Conservation (phyloP, 257 asterid species). For the Solanum bulbocastanum region DNA sequence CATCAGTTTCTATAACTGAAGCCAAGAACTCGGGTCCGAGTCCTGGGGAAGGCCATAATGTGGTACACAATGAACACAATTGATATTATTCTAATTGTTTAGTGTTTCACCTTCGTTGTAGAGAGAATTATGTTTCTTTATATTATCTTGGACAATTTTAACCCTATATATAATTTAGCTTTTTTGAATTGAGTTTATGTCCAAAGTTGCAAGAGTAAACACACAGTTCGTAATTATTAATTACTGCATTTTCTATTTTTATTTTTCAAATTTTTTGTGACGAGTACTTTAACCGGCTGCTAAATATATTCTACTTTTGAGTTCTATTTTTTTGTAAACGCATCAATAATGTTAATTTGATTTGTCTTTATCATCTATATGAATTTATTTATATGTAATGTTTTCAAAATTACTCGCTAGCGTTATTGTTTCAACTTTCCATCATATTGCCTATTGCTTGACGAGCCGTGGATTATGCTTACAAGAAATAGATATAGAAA, state of each 20-base stretch:
- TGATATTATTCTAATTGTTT: not conserved
- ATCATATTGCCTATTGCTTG: not conserved
- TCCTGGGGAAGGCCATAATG: not conserved
- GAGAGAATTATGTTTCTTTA: not conserved
- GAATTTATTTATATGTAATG: not conserved
- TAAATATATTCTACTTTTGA: not conserved
- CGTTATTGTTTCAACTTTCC: not conserved
- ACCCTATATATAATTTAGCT: not conserved
- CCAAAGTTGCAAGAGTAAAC: not conserved
- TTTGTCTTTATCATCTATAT: not conserved
- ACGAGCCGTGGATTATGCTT: not conserved
- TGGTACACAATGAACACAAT: not conserved
- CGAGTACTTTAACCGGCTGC: not conserved
- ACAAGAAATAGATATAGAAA: not conserved
- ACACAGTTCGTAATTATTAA: not conserved
- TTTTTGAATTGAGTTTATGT: not conserved
- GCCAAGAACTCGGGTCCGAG: not conserved
- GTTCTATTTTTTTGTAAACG: not conserved
- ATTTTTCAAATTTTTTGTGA: too few species aligned
- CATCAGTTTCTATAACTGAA: not conserved
- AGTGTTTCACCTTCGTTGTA: not conserved
- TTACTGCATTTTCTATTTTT: not conserved
- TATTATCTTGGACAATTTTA: not conserved
- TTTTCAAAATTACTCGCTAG: not conserved
- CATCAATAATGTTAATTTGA: not conserved